phyloP scores from a whole-genome alignment of 2,329 filamentous ascomycete species.

The Allantophomopsis cytisporea region DNA sequence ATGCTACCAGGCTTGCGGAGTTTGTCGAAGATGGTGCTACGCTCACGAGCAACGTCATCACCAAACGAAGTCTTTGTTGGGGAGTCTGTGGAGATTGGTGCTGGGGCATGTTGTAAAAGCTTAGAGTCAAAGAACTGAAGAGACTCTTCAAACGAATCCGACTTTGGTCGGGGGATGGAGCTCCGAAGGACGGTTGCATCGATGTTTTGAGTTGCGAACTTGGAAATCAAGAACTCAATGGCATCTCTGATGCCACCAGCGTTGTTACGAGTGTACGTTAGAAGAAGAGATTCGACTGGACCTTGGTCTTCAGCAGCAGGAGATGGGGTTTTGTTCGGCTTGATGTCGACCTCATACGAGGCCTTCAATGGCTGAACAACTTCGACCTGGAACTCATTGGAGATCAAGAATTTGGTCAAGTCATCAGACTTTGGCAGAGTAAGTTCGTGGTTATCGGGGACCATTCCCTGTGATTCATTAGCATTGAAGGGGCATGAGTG shows the following conservation, averaged over 20 bases:
- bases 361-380: conserved; percentile 73
- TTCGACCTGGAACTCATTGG: conserved; percentile 66
- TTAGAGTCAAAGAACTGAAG: conserved; percentile 96
- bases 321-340: conserved; percentile 51
- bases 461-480: conserved; percentile 60
- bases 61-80: conserved; percentile 77
- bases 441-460: conserved; percentile 89
- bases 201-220: conserved; percentile 79
- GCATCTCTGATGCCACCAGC: conserved; percentile 90
- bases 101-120: conserved; percentile 81
- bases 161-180: conserved; percentile 94
- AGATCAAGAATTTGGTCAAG: conserved; percentile 70
- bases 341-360: conserved; percentile 84
- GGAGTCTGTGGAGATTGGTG: conserved; percentile 70
- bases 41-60: conserved; percentile 67
- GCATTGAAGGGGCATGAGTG: conserved; percentile 5
- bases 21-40: conserved; percentile 76
- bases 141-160: conserved; percentile 95
- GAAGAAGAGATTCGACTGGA: conserved; percentile 50
- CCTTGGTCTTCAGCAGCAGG: conserved; percentile 42
- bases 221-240: conserved; percentile 82
- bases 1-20: conserved; percentile 92
- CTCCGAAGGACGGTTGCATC: conserved; percentile 80
- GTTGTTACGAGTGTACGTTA: conserved; percentile 91
- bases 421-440: conserved; percentile 65